phyloP scores from a whole-genome alignment of 257 asterid species.

The Ophiorrhiza pumila region DNA sequence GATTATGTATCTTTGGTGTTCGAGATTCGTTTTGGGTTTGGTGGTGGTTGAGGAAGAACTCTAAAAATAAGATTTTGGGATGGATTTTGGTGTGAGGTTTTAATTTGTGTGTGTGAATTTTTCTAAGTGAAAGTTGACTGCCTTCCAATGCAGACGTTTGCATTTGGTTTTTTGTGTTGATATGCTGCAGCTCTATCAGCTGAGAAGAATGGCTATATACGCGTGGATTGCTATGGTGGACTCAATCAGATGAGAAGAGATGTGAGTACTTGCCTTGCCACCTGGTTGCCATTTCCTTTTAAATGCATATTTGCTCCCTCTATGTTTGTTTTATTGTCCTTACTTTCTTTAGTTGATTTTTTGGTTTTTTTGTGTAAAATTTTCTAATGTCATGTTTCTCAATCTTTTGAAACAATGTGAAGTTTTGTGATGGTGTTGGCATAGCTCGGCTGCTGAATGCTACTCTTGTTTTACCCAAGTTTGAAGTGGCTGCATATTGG shows the following conservation, averaged over 20 bases:
- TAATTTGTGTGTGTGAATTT: constrained; percentile 7
- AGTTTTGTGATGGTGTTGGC: constrained; percentile 99
- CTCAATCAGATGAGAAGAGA: constrained; percentile 99
- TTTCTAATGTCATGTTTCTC: not conserved
- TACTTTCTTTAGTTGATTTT: constrained; percentile 5
- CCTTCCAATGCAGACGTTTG: constrained; percentile 86
- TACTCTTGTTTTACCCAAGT: constrained; percentile 89
- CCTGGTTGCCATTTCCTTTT: constrained; percentile 6
- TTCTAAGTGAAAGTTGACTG: constrained; percentile 58
- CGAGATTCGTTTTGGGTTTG: not conserved
- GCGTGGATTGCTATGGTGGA: constrained; percentile 99
- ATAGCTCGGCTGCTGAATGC: constrained; percentile 94
- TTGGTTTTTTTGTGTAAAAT: not conserved
- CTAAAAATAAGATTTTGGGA: not conserved
- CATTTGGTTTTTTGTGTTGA: constrained; percentile 89
- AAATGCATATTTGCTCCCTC: no score
- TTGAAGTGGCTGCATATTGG: constrained; percentile 98
- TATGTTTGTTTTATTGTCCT: not conserved
- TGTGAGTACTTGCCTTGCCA: constrained; percentile 46
- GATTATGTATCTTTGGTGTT: not conserved
- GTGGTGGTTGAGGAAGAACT: no score
- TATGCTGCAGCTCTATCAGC: constrained; percentile 95
- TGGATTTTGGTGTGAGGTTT: constrained; percentile 8
- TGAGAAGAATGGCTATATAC: constrained; percentile 76
- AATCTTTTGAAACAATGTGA: constrained; percentile 17